Percentiles rank a stretch among this genome's conserved stretches.
Evolutionary conservation across 2,329 filamentous ascomycete genomes (phyloP).

Genomic region (Penicillium vulpinum): DNA sequence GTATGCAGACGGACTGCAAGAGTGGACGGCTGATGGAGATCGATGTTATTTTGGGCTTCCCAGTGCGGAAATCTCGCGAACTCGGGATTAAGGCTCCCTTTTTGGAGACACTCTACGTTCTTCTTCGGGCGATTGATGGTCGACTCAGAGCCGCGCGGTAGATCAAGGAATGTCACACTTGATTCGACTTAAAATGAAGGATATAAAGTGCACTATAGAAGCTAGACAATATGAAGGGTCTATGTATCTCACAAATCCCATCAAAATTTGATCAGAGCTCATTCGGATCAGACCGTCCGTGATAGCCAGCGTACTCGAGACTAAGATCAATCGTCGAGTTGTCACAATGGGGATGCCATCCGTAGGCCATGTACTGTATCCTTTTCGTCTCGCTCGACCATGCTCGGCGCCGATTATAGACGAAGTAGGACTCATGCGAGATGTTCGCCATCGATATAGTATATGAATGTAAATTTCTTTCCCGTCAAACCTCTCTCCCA

Average conservation of each 20-base stretch:
- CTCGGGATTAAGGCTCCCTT: conserved; percentile 42
- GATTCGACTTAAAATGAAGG: background rate
- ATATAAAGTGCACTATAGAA: background rate
- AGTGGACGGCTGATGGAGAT: conserved; percentile 47
- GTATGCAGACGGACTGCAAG: conserved; percentile 49
- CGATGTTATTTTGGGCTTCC: conserved; percentile 50
- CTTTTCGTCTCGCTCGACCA: background rate
- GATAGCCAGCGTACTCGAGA: background rate
- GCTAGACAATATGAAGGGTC: background rate
- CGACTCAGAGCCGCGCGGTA: conserved; percentile 17
- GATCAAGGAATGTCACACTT: background rate
- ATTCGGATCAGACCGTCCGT: background rate
- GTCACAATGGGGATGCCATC: background rate
- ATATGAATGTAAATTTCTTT: background rate
- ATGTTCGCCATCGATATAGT: background rate
- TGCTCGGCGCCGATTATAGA: background rate
- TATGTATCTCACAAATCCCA: background rate
- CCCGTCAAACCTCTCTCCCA: background rate
- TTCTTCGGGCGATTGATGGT: conserved; percentile 31
- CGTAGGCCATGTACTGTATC: background rate
- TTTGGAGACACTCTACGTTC: conserved; percentile 42
- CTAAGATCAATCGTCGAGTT: background rate
- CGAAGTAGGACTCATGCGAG: background rate
- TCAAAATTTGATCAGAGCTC: background rate
- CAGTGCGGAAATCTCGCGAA: conserved; percentile 42